Base-by-base conservation (phyloP, 2,329 filamentous ascomycete genomes). In the Elsinoe perseae region DNA sequence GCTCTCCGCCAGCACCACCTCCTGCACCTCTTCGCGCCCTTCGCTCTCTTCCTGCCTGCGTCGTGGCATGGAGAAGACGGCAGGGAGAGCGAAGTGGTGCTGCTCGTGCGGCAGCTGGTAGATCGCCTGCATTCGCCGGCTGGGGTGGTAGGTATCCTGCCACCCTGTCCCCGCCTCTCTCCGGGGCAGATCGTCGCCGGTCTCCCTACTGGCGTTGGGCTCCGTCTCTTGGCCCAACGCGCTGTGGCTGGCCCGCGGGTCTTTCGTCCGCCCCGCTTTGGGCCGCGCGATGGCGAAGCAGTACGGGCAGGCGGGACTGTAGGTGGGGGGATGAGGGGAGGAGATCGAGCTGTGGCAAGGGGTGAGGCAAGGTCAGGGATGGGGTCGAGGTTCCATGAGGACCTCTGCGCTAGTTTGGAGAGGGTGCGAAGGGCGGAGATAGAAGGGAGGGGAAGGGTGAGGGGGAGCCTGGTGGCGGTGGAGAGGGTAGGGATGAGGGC, bases 191-290 rank as follows among this genome's bases (percentile, higher is more conserved):
- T 44, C 20, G 40, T 44, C 18, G 40, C 40, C 23, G 20, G 40
- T 18, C 40, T 52, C 48, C 48, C 30, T 25, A 12, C 28, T n/a
- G 48, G 48, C 10, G 30, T 36, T 14, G 48, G 48, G 16, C 32
- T 38, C 32, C 48, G 48, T n/a, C 25, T 52, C 48, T n/a, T 32
- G 10, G 48, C 48, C 48, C 32, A 32, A 16, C 28, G 48, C 28
- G 48, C 48, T 20, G 32, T 52, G 28, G 25, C 20, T 52, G 48
- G 40, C 23, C 40, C 40, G 20, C 20, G 20, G 32, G 48, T 52
- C 16, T 34, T 52, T 16, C 48, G 40, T 25, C 23, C 20, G 25
- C 40, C 40, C 18, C 28, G 48, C 20, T 38, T 25, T 36, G 28
- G 28, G 48, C 28, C 18, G 30, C 16, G 30, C 20, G 28, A 30